Conservation (phyloP, 2,329 filamentous ascomycete genomes). For the Chaetomium sp. region DNA sequence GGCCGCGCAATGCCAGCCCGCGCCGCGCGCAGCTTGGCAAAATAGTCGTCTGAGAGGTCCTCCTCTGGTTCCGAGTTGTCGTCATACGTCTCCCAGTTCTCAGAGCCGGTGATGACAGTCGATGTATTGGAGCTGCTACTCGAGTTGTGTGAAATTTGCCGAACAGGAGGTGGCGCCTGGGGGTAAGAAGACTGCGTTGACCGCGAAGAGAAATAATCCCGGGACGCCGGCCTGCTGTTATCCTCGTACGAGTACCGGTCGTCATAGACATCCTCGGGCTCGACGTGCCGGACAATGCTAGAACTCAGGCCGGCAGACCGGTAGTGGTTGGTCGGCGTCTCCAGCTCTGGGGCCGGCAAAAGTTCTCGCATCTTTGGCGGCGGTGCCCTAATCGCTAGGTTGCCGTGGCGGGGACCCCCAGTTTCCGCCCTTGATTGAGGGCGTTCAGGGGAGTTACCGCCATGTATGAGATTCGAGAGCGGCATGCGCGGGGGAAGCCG, state of each 20-base stretch:
- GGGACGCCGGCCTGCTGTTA: conserved; percentile 41
- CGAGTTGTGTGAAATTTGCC: conserved; percentile 77
- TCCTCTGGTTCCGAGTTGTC: conserved; percentile 76
- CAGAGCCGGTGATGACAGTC: conserved; percentile 77
- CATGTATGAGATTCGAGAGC: conserved; percentile 68
- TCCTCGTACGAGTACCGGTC: conserved; percentile 48
- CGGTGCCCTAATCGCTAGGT: conserved; percentile 64
- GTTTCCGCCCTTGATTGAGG: conserved; percentile 45
- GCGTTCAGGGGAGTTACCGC: conserved; percentile 81
- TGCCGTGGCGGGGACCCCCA: conserved; percentile 55
- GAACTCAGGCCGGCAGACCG: conserved; percentile 52
- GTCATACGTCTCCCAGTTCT: conserved; percentile 98
- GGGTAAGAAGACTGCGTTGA: conserved; percentile 41
- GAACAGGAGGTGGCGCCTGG: conserved; percentile 41
- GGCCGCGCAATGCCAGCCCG: conserved; percentile 57
- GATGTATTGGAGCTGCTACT: conserved; percentile 63
- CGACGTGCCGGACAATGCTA: conserved; percentile 61
- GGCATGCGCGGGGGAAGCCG: conserved; percentile 72
- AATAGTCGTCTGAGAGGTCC: conserved; percentile 77
- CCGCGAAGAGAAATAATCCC: conserved; percentile 49
- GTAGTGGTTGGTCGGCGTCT: conserved; percentile 54
- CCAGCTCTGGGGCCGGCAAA: conserved; percentile 53
- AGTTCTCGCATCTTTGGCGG: conserved; percentile 94
- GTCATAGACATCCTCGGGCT: conserved; percentile 85
- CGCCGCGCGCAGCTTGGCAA: conserved; percentile 72